Conservation (phyloP, 495 filamentous ascomycete genomes). For the Trichoderma reesei region DNA sequence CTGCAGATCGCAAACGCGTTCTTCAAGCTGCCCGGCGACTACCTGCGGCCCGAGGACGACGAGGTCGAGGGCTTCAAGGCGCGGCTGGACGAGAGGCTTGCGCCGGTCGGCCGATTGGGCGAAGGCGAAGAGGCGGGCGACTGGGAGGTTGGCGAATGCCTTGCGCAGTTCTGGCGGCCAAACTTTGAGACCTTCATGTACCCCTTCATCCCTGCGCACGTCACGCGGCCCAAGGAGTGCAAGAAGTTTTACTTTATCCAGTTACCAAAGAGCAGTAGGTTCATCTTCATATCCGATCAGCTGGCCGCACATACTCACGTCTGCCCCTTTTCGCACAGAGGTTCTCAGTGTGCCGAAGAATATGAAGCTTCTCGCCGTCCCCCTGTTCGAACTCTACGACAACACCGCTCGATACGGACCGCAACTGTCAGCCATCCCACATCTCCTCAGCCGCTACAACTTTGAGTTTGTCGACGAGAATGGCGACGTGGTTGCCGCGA, state of each 20-base stretch:
- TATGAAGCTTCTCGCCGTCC: slow-evolving; percentile 97
- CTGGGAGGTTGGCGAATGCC: slow-evolving; percentile 88
- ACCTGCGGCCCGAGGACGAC: slow-evolving; percentile 79
- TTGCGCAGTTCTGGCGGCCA: slow-evolving; percentile 97
- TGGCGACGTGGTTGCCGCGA: slow-evolving; percentile 76
- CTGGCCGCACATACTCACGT: neutral
- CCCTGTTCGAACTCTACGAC: slow-evolving; percentile 94
- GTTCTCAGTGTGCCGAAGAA: slow-evolving; percentile 98
- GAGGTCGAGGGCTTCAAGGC: slow-evolving; percentile 90
- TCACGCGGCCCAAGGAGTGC: slow-evolving; percentile 95
- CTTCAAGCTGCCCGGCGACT: slow-evolving; percentile 97
- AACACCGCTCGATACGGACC: slow-evolving; percentile 92
- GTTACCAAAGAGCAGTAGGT: slow-evolving; percentile 80
- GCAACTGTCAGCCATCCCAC: slow-evolving; percentile 91
- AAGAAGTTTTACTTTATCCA: slow-evolving; percentile 98
- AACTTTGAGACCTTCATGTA: slow-evolving; percentile 99
- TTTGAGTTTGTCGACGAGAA: slow-evolving; percentile 98
- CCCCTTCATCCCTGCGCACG: slow-evolving; percentile 89
- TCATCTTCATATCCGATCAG: neutral
- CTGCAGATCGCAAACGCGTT: slow-evolving; percentile 98
- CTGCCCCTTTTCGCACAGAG: slow-evolving; percentile 41
- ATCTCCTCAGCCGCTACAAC: slow-evolving; percentile 85
- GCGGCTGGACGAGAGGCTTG: slow-evolving; percentile 83
- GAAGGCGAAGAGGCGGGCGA: slow-evolving; percentile 80
- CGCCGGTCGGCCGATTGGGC: slow-evolving; percentile 80